These are phyloP conservation scores for Malus sieversii DNA, from an alignment of 306 rosid genomes.

Conservation along the genomic window DNA sequence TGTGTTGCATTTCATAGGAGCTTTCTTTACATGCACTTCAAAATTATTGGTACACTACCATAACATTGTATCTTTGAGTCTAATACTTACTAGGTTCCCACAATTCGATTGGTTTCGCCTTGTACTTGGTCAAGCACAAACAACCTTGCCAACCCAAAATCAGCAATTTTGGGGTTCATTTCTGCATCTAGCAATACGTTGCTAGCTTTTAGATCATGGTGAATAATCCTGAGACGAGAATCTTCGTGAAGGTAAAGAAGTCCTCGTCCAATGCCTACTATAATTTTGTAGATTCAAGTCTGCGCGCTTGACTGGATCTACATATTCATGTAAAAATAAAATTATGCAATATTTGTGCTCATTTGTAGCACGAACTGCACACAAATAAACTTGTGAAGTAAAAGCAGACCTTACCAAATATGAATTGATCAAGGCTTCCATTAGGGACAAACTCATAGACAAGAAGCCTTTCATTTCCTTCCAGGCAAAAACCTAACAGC, in stretches of 20 bases:
- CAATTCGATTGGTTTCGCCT: background rate
- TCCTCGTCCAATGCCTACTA: background rate
- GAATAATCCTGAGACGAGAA: background rate
- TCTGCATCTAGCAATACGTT: background rate
- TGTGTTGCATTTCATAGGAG: background rate
- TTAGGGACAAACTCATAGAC: conserved; percentile 7
- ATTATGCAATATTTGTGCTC: background rate
- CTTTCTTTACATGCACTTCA: no score
- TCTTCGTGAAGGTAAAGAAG: no score
- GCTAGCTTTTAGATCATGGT: background rate
- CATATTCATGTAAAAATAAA: background rate
- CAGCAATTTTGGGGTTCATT: background rate
- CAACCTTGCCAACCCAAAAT: background rate
- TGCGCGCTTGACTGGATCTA: background rate
- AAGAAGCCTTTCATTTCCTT: conserved; percentile 15
- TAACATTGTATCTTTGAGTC: no score
- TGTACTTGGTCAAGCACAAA: background rate
- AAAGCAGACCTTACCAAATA: background rate
- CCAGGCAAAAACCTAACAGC: background rate
- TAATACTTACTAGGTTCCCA: background rate
- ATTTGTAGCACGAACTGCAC: background rate
- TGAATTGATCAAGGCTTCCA: conserved; percentile 6
- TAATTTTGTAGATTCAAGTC: background rate
- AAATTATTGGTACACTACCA: no score
- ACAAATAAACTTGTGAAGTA: no score